Percentiles rank a stretch among this genome's conserved stretches.
These are phyloP conservation scores for Cladophialophora chaetospira DNA, from an alignment of 2,329 filamentous ascomycete species.

Conservation along the genomic window DNA sequence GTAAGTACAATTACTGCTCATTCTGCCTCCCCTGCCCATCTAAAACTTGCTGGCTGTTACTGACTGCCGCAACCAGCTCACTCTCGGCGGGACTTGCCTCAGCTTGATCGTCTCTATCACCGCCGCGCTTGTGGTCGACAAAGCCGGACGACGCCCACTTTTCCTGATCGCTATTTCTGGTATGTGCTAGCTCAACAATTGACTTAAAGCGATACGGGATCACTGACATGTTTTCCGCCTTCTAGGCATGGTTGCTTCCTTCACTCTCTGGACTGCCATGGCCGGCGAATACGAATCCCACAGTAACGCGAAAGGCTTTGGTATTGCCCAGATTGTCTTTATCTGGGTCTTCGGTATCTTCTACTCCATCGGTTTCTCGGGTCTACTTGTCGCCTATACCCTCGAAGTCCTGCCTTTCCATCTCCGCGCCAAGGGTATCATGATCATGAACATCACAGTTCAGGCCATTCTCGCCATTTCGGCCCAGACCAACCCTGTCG, in stretches of 20 bases:
- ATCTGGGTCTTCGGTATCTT: slow-evolving; percentile 4
- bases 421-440: slow-evolving; percentile 5
- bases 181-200: not conserved
- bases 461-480: slow-evolving; percentile 16
- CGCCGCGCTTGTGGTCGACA: not conserved
- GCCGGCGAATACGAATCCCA: slow-evolving; percentile 8
- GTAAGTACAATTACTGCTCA: not conserved
- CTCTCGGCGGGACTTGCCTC: not conserved
- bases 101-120: slow-evolving; percentile 3
- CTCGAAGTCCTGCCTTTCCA: slow-evolving; percentile 3
- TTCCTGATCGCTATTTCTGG: not conserved
- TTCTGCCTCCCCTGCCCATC: not conserved
- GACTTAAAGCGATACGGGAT: slow-evolving; percentile 1
- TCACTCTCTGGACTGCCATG: slow-evolving; percentile 1
- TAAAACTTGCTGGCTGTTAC: not conserved
- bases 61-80: not conserved
- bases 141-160: slow-evolving; percentile 1
- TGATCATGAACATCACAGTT: slow-evolving; percentile 20
- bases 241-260: slow-evolving; percentile 3
- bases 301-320: not conserved
- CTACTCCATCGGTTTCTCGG: slow-evolving; percentile 4
- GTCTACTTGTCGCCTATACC: slow-evolving; percentile 4
- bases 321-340: slow-evolving; percentile 3
- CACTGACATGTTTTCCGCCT: not conserved
- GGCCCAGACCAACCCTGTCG: slow-evolving; percentile 12